Evolutionary conservation across 139 green algal genomes (phyloP).

Genomic region (Coccomyxa sp.): DNA sequence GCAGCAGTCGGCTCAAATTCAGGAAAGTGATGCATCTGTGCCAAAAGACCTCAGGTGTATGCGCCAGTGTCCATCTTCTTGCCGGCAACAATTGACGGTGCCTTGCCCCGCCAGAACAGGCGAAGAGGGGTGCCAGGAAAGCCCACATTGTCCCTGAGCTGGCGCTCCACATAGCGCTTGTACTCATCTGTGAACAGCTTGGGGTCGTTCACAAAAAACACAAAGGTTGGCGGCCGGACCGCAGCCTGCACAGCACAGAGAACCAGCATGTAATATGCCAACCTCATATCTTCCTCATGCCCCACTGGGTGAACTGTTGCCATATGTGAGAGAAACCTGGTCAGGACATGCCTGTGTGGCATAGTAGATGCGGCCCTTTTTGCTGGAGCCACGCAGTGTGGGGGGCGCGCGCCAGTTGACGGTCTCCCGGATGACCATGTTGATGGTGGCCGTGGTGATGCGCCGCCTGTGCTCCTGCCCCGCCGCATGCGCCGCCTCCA

Average conservation of each 20-base stretch:
- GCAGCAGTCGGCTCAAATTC: no score
- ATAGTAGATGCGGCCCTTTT: slow-evolving; percentile 85
- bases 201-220: slow-evolving; percentile 95
- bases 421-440: slow-evolving; percentile 82
- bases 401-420: slow-evolving; percentile 72
- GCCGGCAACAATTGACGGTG: not conserved
- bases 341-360: slow-evolving; percentile 63
- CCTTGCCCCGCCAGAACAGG: slow-evolving; percentile 70
- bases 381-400: slow-evolving; percentile 29
- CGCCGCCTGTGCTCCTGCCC: slow-evolving; percentile 74
- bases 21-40: no score
- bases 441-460: slow-evolving; percentile 89
- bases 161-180: slow-evolving; percentile 70
- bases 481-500: slow-evolving; percentile 68
- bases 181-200: slow-evolving; percentile 88
- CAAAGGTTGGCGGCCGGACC: slow-evolving; percentile 85
- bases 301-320: no score
- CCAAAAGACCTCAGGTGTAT: no score
- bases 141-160: slow-evolving; percentile 79
- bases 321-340: not conserved
- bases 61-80: not conserved
- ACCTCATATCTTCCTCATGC: not conserved
- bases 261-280: not conserved
- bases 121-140: slow-evolving; percentile 82
- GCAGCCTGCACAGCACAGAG: slow-evolving; percentile 48